Percentiles rank a stretch among this genome's conserved stretches.
Evolutionary conservation across 1,284 basidiomycete species (phyloP).

Genomic region (Trichosporon inkin): DNA sequence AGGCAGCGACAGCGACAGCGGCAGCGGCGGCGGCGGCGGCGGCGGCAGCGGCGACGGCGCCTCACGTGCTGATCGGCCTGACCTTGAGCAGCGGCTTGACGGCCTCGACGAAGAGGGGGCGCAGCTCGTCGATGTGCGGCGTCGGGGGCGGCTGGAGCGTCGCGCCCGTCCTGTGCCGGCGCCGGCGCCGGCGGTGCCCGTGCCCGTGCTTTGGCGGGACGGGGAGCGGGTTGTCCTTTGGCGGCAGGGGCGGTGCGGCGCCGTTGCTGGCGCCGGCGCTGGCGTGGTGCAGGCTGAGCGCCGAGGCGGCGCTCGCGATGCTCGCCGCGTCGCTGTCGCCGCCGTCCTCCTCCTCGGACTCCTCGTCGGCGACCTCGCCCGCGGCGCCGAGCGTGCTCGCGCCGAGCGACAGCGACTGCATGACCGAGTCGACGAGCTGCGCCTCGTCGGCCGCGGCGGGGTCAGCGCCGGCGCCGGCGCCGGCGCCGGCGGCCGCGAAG

Average conservation of each 20-base stretch:
- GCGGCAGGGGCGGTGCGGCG: constrained; percentile 11
- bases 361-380: constrained; percentile 70
- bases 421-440: constrained; percentile 69
- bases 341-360: constrained; percentile 58
- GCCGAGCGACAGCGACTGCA: constrained; percentile 72
- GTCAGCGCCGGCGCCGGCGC: constrained; percentile 45
- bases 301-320: constrained; percentile 1
- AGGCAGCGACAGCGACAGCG: too few species aligned
- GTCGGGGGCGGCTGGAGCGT: constrained; percentile 70
- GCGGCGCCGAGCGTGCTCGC: constrained; percentile 72
- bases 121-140: constrained; percentile 65
- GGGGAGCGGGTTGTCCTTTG: constrained; percentile 8
- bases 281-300: neutral
- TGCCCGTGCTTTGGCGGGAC: constrained; percentile 10
- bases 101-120: constrained; percentile 85
- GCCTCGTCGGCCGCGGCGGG: constrained; percentile 73
- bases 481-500: constrained; percentile 55
- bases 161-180: constrained; percentile 28
- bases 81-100: constrained; percentile 44
- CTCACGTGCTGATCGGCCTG: constrained; percentile 21
- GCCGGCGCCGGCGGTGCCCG: constrained; percentile 35
- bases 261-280: neutral
- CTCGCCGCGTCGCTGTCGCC: constrained; percentile 17
- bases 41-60: too few species aligned
- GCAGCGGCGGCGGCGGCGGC: too few species aligned